These are phyloP conservation scores for Candida yuanshanica DNA, from an alignment of 805 yeast genomes.

Conservation along the genomic window DNA sequence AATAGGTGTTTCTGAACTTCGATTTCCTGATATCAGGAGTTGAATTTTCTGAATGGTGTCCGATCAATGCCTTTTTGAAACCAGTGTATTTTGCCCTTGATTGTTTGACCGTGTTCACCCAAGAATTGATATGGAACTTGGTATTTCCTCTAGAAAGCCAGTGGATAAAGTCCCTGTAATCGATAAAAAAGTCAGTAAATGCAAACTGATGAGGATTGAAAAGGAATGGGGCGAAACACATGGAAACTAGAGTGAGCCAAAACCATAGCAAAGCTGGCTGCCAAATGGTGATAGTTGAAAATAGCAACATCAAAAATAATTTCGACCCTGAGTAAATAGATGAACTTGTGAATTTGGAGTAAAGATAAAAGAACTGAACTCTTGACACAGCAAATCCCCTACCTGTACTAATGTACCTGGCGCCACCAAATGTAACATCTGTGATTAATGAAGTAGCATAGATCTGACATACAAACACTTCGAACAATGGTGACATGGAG, in stretches of 20 bases:
- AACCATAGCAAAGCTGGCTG: conserved; percentile 68
- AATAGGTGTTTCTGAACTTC: conserved; percentile 66
- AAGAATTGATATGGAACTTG: conserved; percentile 60
- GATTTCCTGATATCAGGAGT: conserved; percentile 65
- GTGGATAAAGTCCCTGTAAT: conserved; percentile 53
- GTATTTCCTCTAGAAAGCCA: conserved; percentile 84
- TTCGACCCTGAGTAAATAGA: conserved; percentile 78
- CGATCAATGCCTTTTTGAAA: conserved; percentile 67
- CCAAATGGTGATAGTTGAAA: conserved; percentile 79
- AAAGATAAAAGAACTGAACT: conserved; percentile 62
- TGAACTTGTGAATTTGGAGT: conserved; percentile 67
- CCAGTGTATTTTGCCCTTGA: conserved; percentile 91
- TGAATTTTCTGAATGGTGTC: conserved; percentile 60
- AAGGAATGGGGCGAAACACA: conserved; percentile 65
- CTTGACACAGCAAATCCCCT: conserved; percentile 90
- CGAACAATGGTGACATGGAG: conserved; percentile 86
- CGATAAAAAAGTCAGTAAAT: conserved; percentile 63
- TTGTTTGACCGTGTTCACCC: conserved; percentile 71
- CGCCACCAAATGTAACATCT: conserved; percentile 87
- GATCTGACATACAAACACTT: conserved; percentile 91
- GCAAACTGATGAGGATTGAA: conserved; percentile 77
- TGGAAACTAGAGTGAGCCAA: conserved; percentile 63
- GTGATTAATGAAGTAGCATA: conserved; percentile 73
- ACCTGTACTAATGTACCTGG: conserved; percentile 87
- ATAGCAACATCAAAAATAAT: conserved; percentile 61